Evolutionary conservation across 2,329 filamentous ascomycete species (phyloP), one percentile per base, ranked within the genome.

Genomic region (Alternaria panax): DNA sequence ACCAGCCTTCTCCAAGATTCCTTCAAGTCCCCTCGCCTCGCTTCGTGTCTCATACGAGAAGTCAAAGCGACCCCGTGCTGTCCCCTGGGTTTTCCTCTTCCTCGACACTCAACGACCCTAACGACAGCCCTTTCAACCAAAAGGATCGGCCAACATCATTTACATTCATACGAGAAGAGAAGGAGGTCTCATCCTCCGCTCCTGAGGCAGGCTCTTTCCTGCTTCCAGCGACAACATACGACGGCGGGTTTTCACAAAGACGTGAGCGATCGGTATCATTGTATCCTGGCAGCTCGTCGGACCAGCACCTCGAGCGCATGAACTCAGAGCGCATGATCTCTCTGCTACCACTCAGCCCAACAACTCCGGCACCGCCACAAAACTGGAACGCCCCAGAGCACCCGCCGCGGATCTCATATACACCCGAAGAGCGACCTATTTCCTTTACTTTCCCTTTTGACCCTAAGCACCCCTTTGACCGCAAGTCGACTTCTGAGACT

Each of bases 211-310:
- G 22, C 34, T 50, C 68, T 2, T 71, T 63, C 47, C 46, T 71
- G 5, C 51, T 71, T 36, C 69, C 69, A 16, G 65, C 65, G 25
- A 70, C 69, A 25, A 72, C 68, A 7, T 72, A 72, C 28, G 51
- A 67, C 20, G 63, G 63, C 14, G 60, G 59, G 11, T 50, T 66
- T 24, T 57, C 64, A 22, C 28, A 51, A 25, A 45, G 42, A 25
- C 51, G 57, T 25, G 54, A 62, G 14, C 56, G 66, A 34, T 50
- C 62, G n/a, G 58, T 62, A 8, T 69, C 66, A 0, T 24, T 68
- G 7, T 60, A 62, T 16, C 64, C 54, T 7, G 54, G n/a, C 16
- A 59, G 48, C 28, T 46, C 57, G 11, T 45, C 30, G 4, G 36
- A 51, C n/a, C 30, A 51, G 4, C 28, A 55, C 6, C 45, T 51